These are phyloP conservation scores for Tricholoma saponaceum DNA, from an alignment of 768 basidiomycete genomes.

Conservation along the genomic window DNA sequence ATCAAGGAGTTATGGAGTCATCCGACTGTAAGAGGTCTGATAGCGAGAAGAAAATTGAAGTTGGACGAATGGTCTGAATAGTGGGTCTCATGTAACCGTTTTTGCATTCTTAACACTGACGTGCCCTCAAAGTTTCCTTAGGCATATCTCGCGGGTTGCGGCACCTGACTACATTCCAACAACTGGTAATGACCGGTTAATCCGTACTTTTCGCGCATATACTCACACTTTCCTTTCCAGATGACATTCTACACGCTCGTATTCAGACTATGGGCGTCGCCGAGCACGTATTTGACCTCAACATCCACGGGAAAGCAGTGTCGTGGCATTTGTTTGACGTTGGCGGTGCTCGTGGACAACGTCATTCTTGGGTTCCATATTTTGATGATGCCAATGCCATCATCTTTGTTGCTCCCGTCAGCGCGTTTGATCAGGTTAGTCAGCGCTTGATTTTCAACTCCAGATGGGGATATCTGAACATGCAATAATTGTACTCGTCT, in stretches of 20 bases:
- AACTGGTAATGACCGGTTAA: constrained; percentile 44
- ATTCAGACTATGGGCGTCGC: constrained; percentile 89
- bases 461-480: neutral
- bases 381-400: constrained; percentile 77
- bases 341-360: constrained; percentile 67
- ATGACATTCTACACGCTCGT: constrained; percentile 86
- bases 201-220: constrained; percentile 20
- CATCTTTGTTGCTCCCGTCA: constrained; percentile 76
- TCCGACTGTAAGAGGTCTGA: constrained; percentile 63
- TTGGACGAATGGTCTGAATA: constrained; percentile 89
- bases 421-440: constrained; percentile 71
- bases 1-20: constrained; percentile 72
- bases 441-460: neutral
- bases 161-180: constrained; percentile 68
- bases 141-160: constrained; percentile 69
- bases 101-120: constrained; percentile 11
- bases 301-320: constrained; percentile 72
- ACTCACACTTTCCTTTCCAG: constrained; percentile 34
- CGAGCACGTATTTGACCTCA: constrained; percentile 80
- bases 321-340: constrained; percentile 75
- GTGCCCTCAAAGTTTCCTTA: constrained; percentile 55
- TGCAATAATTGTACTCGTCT: neutral
- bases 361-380: constrained; percentile 77
- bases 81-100: constrained; percentile 41
- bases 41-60: constrained; percentile 64